Base-by-base conservation (phyloP, 371 early-diverging fungal genomes). In the Funneliformis caledonium region DNA sequence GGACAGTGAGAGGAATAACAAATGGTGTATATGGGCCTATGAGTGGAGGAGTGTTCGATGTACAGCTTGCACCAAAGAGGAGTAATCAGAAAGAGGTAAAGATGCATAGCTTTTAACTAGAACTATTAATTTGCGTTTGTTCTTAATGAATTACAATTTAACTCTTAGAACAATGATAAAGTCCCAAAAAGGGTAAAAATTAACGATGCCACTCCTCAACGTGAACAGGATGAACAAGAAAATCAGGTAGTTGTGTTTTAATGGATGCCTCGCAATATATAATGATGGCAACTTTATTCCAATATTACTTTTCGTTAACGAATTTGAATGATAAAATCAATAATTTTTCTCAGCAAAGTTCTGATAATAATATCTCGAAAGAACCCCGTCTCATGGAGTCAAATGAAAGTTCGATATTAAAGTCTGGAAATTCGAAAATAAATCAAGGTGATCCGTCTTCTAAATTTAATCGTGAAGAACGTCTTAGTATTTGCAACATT, bases 1-100 rank as follows among this genome's bases (percentile, higher is more conserved):
- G 42, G 73, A 48, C 73, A 33, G 73, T 73, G 72, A 50, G 33
- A 12, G 52, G 65, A 6, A 72, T 56, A 72, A 72, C 22, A 48
- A 73, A 73, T 50, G 59, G 72, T 72, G 56, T 72, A 72, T 48
- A 72, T 72, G 72, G 72, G 52, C 1, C 72, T 72, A 72, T 72
- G 52, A 72, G 26, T 48, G 72, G 48, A 65, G 67, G 37, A 37
- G 67, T 65, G 67, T 65, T 65, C 48, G 72, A 72, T 72, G 72
- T 72, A 72, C 47, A 48, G 52, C 72, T 73, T 73, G 59, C 16
- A 16, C 59, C 73, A 50, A 73, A 50, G 33, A 73, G 73, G 31
- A 73, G 33, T 26, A 73, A 73, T 73, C 73, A 33, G 73, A 33
- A 73, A 73, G 72, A 72, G 73, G 73, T 73, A 73, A 73, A 16